Conservation (phyloP, 2,329 filamentous ascomycete species). For the Diplodia mutila region DNA sequence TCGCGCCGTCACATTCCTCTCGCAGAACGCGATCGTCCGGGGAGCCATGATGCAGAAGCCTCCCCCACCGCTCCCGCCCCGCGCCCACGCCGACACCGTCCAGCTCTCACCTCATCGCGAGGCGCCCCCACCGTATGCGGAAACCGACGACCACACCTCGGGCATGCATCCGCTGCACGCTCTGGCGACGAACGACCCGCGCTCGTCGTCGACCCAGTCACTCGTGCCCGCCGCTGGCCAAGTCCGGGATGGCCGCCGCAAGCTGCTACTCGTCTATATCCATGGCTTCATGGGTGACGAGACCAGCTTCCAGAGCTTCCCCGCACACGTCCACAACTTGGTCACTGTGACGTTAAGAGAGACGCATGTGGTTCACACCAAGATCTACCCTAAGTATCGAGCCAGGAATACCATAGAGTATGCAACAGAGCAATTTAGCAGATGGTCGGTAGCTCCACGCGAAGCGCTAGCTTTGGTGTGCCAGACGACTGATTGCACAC, state of each 20-base stretch:
- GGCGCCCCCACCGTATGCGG: slow-evolving; percentile 31
- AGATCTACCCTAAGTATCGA: slow-evolving; percentile 81
- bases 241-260: slow-evolving; percentile 47
- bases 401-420: slow-evolving; percentile 72
- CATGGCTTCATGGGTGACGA: slow-evolving; percentile 92
- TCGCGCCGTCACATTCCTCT: slow-evolving; percentile 17
- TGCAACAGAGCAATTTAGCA: slow-evolving; percentile 80
- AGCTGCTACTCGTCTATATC: slow-evolving; percentile 77
- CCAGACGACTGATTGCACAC: slow-evolving; percentile 8
- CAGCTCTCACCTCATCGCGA: slow-evolving; percentile 28
- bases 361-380: slow-evolving; percentile 81
- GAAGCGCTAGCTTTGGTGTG: slow-evolving; percentile 30
- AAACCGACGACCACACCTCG: slow-evolving; percentile 16
- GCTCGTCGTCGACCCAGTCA: slow-evolving; percentile 52
- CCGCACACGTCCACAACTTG: slow-evolving; percentile 80
- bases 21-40: slow-evolving; percentile 16
- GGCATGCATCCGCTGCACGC: slow-evolving; percentile 25
- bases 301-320: slow-evolving; percentile 84
- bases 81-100: slow-evolving; percentile 28
- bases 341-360: slow-evolving; percentile 68
- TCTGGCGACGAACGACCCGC: slow-evolving; percentile 46
- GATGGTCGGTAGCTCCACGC: slow-evolving; percentile 57
- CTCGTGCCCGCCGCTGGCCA: slow-evolving; percentile 44
- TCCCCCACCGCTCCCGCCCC: slow-evolving; percentile 38
- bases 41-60: slow-evolving; percentile 7